phyloP scores from a whole-genome alignment of 306 rosid species.

The Boehmeria nivea region DNA sequence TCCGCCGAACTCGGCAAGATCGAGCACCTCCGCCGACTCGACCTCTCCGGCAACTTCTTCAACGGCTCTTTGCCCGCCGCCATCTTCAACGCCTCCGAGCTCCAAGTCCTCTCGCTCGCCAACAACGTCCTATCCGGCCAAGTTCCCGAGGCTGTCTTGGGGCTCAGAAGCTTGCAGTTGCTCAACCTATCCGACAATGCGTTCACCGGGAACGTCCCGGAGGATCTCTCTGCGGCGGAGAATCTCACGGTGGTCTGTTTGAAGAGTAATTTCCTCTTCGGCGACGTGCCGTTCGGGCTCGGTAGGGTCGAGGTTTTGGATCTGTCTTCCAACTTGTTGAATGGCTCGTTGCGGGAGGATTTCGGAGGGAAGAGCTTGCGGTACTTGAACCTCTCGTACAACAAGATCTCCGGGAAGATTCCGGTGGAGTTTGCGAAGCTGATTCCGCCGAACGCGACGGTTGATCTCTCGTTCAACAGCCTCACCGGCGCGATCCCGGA shows the following conservation, averaged over 20 bases:
- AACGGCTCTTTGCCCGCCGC: slow-evolving; percentile 69
- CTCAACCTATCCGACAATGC: slow-evolving; percentile 86
- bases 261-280: slow-evolving; percentile 66
- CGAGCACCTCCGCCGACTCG: slow-evolving; percentile 58
- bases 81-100: slow-evolving; percentile 69
- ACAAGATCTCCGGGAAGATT: slow-evolving; percentile 67
- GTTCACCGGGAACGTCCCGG: slow-evolving; percentile 62
- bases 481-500: slow-evolving; percentile 68
- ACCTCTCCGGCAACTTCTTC: slow-evolving; percentile 78
- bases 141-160: slow-evolving; percentile 47
- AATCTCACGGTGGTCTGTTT: slow-evolving; percentile 60
- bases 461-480: slow-evolving; percentile 88
- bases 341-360: slow-evolving; percentile 61
- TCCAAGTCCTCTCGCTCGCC: slow-evolving; percentile 65
- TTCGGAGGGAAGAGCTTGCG: slow-evolving; percentile 47
- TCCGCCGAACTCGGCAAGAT: slow-evolving; percentile 55
- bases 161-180: slow-evolving; percentile 46
- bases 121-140: slow-evolving; percentile 75
- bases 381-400: slow-evolving; percentile 74
- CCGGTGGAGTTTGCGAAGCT: slow-evolving; percentile 42
- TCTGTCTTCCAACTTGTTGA: slow-evolving; percentile 77
- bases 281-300: slow-evolving; percentile 50
- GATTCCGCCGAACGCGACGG: slow-evolving; percentile 45
- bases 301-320: slow-evolving; percentile 50
- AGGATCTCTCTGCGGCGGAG: slow-evolving; percentile 38